phyloP scores from a whole-genome alignment of 2,329 filamentous ascomycete genomes.

The Phoma sp. region DNA sequence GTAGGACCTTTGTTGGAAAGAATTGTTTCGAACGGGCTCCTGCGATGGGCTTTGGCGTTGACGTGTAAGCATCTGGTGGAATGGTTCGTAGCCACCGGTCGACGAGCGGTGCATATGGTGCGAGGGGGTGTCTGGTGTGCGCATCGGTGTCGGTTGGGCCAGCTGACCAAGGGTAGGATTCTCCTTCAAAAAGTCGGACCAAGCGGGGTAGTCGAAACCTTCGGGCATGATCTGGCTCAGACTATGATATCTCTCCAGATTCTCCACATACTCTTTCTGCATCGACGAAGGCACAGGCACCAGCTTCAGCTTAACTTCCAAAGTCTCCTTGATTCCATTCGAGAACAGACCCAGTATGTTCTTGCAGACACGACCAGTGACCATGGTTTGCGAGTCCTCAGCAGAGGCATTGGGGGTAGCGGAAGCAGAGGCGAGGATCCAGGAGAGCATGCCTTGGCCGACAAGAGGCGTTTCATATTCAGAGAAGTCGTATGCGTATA shows the following conservation, averaged over 20 bases:
- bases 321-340: constrained; percentile 80
- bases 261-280: constrained; percentile 66
- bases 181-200: constrained; percentile 77
- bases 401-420: constrained; percentile 60
- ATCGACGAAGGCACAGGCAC: constrained; percentile 73
- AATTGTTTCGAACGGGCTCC: constrained; percentile 33
- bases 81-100: constrained; percentile 41
- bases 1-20: constrained; percentile 38
- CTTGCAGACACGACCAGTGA: constrained; percentile 89
- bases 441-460: constrained; percentile 93
- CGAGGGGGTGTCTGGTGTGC: constrained; percentile 23
- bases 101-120: constrained; percentile 28
- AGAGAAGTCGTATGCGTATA: constrained; percentile 96
- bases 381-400: constrained; percentile 70
- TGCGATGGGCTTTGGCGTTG: constrained; percentile 37
- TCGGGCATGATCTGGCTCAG: constrained; percentile 63
- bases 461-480: constrained; percentile 92
- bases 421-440: constrained; percentile 71
- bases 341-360: constrained; percentile 85
- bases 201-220: constrained; percentile 74
- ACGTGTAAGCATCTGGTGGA: constrained; percentile 48
- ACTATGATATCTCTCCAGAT: constrained; percentile 66
- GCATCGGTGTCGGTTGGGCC: constrained; percentile 36
- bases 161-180: constrained; percentile 59
- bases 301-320: constrained; percentile 91